These are phyloP conservation scores for Apiospora rasikravindrae DNA, from an alignment of 2,329 filamentous ascomycete species.

Conservation along the genomic window DNA sequence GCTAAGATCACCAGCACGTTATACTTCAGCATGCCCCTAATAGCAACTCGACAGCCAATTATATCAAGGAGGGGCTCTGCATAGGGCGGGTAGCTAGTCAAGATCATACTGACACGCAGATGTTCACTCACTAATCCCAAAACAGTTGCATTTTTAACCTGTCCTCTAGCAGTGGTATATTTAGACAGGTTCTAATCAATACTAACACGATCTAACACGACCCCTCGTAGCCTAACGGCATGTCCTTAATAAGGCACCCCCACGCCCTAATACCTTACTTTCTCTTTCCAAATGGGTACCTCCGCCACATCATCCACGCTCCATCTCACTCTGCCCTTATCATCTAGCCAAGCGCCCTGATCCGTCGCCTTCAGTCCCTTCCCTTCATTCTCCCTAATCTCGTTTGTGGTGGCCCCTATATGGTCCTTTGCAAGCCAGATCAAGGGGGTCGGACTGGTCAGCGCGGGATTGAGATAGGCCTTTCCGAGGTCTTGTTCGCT, in stretches of 20 bases:
- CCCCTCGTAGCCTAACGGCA: background rate
- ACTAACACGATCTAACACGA: background rate
- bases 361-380: slow-evolving; percentile 70
- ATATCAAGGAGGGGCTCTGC: no score
- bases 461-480: slow-evolving; percentile 38
- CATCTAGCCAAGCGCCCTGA: slow-evolving; percentile 63
- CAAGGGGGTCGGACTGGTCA: slow-evolving; percentile 53
- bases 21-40: no score
- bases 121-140: no score
- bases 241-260: background rate
- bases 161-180: no score
- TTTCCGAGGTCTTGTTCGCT: slow-evolving; percentile 34
- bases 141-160: no score
- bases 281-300: slow-evolving; percentile 36
- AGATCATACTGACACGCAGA: no score
- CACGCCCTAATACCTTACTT: slow-evolving; percentile 24
- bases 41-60: no score
- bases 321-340: slow-evolving; percentile 39
- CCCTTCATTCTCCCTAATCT: slow-evolving; percentile 62
- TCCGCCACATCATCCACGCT: slow-evolving; percentile 30
- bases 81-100: no score
- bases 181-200: no score
- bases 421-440: slow-evolving; percentile 71
- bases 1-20: no score
- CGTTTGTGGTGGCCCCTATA: slow-evolving; percentile 63